Base-by-base conservation (phyloP, 108 stramenopile genomes). In the Heterococcus sp. region DNA sequence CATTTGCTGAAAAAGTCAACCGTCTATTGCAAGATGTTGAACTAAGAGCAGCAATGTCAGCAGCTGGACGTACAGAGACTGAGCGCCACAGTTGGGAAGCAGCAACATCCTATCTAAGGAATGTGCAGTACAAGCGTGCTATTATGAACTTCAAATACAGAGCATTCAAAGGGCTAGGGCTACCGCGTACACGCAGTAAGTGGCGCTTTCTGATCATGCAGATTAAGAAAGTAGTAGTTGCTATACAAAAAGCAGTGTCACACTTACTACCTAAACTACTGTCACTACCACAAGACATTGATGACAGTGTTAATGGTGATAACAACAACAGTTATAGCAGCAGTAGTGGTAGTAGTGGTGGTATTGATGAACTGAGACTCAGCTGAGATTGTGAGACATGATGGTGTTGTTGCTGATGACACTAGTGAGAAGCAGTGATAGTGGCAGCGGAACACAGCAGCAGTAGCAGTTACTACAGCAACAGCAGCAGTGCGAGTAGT, bases 51-150 rank as follows among this genome's bases (percentile, higher is more conserved):
- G 31, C 28, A n/a, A 76, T 84, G 65, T 74, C 32, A 38, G n/a
- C 34, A 79, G 84, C 63, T 32, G 85, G 63, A 4, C 34, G 85
- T 31, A 65, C 33, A 35, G 82, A 85, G 65, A 79, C 86, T 35
- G 83, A 88, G 38, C 71, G n/a, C 28, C 81, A 77, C 86, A 65
- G 63, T 35, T 88, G 87, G 87, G 87, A 85, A 68, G 29, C 84
- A 27, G 87, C 87, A 4, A 88, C 86, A 29, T 38, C 68, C 27
- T 71, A 82, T 3, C 73, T 88, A n/a, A 34, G 87, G 14, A 88
- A 87, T 68, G 79, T 85, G 26, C 87, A 88, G 39, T 88, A 88
- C 77, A 38, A 58, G 31, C 38, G 75, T 77, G 81, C 81, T 2
- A 74, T 82, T 21, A 31, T 34, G 30, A 82, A 82, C 73, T 82